Evolutionary conservation across 768 basidiomycete genomes (phyloP).

Genomic region (Termitomyces sp.): DNA sequence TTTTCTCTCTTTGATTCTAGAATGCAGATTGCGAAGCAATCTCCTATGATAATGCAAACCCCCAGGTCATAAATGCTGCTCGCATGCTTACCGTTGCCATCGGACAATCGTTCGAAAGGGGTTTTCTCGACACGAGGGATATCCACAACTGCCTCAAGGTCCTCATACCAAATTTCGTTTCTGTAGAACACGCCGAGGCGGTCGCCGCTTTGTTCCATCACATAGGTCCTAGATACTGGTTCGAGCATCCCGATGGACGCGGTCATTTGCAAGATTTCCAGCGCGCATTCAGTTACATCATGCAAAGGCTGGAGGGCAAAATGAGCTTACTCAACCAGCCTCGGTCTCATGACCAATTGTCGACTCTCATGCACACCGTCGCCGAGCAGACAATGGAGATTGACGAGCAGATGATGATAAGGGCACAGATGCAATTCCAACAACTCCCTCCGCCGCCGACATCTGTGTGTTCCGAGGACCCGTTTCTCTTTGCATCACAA

Average conservation of each 20-base stretch:
- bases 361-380: not conserved
- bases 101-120: slow-evolving; percentile 9
- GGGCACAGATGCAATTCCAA: not conserved
- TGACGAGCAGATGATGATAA: slow-evolving; percentile 1
- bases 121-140: slow-evolving; percentile 10
- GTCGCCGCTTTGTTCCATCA: slow-evolving; percentile 10
- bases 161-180: slow-evolving; percentile 13
- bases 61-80: slow-evolving; percentile 1
- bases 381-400: slow-evolving; percentile 3
- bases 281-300: not conserved
- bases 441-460: not conserved
- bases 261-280: slow-evolving; percentile 7
- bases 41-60: slow-evolving; percentile 6
- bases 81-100: slow-evolving; percentile 11
- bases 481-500: not conserved
- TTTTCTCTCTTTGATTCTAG: not conserved
- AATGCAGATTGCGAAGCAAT: slow-evolving; percentile 12
- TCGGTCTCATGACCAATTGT: slow-evolving; percentile 1
- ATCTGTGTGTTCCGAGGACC: not conserved
- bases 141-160: slow-evolving; percentile 11
- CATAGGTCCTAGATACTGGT: slow-evolving; percentile 14
- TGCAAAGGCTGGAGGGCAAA: slow-evolving; percentile 9
- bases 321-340: slow-evolving; percentile 11
- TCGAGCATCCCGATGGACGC: slow-evolving; percentile 10
- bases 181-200: slow-evolving; percentile 16